Conservation (phyloP, 768 basidiomycete species). For the Pleurotus salmoneostramineus region DNA sequence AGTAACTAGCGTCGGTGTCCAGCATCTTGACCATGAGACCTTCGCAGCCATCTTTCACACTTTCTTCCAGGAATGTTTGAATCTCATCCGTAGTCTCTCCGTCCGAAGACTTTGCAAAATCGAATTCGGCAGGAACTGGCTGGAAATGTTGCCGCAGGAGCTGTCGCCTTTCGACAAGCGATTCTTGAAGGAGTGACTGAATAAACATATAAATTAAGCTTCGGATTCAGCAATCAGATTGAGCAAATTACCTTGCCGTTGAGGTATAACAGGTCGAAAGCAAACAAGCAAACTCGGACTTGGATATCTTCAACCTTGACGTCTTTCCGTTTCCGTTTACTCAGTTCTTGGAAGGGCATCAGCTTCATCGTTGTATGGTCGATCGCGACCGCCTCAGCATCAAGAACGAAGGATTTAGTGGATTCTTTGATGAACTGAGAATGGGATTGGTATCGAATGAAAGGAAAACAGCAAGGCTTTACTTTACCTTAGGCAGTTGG, state of each 20-base stretch:
- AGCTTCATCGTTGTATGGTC: slow-evolving; percentile 80
- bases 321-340: slow-evolving; percentile 92
- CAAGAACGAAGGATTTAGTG: slow-evolving; percentile 89
- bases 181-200: slow-evolving; percentile 79
- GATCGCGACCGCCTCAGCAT: slow-evolving; percentile 96
- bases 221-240: background rate
- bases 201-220: background rate
- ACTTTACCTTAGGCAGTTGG: slow-evolving; percentile 81
- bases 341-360: slow-evolving; percentile 98
- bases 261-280: slow-evolving; percentile 92
- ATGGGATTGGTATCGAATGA: background rate
- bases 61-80: slow-evolving; percentile 90
- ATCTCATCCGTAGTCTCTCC: slow-evolving; percentile 90
- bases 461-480: slow-evolving; percentile 12
- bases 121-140: slow-evolving; percentile 83
- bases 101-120: slow-evolving; percentile 90
- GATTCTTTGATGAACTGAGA: slow-evolving; percentile 78
- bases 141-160: slow-evolving; percentile 79
- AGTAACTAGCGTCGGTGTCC: slow-evolving; percentile 85
- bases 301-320: slow-evolving; percentile 98
- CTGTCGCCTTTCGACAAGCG: slow-evolving; percentile 71
- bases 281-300: slow-evolving; percentile 94
- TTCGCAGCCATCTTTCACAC: slow-evolving; percentile 97
- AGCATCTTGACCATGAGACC: slow-evolving; percentile 99
- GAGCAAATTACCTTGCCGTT: slow-evolving; percentile 80